These are phyloP conservation scores for Castanea sativa DNA, from an alignment of 306 rosid species.

Conservation along the genomic window DNA sequence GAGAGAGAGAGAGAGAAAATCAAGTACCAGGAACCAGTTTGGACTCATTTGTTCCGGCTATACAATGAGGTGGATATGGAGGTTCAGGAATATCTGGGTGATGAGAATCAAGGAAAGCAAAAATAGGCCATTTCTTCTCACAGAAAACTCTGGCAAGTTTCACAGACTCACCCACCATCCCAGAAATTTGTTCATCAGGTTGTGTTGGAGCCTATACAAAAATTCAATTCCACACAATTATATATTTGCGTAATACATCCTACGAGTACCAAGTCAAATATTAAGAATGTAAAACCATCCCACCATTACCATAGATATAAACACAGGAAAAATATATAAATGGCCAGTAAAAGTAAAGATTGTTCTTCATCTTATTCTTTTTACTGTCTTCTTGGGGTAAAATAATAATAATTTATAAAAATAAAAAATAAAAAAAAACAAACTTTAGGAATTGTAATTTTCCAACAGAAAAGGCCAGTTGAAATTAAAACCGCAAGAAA, in stretches of 20 bases:
- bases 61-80: conserved; percentile 91
- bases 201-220: conserved; percentile 72
- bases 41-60: conserved; percentile 70
- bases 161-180: conserved; percentile 67
- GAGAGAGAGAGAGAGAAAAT: not conserved
- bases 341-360: not conserved
- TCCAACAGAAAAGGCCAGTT: not conserved
- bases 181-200: conserved; percentile 49
- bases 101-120: conserved; percentile 73
- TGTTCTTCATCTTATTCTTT: not conserved
- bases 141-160: conserved; percentile 56
- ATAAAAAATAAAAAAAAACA: no score
- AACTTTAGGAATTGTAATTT: not conserved
- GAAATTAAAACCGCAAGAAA: not conserved
- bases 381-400: not conserved
- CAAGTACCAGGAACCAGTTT: conserved; percentile 73
- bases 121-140: conserved; percentile 78
- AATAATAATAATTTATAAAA: no score
- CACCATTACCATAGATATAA: not conserved
- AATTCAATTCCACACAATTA: not conserved
- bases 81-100: conserved; percentile 74
- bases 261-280: not conserved
- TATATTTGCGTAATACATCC: not conserved
- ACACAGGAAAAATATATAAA: not conserved
- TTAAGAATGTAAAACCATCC: not conserved